Percentiles rank a stretch among this genome's conserved stretches.
These are phyloP conservation scores for Eucalyptus curtisii DNA, from an alignment of 345 rosid species.

Conservation along the genomic window DNA sequence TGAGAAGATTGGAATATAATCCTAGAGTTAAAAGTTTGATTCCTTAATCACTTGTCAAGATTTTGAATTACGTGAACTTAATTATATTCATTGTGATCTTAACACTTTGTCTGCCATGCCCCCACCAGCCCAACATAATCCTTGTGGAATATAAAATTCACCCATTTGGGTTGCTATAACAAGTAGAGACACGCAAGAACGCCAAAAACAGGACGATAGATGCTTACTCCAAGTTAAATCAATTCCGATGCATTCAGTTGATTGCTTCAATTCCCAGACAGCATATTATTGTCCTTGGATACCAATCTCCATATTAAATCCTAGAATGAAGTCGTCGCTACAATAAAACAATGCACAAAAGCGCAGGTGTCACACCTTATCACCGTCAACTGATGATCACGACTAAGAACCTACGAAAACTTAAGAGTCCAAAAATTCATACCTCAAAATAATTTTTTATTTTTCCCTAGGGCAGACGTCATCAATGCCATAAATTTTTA, in stretches of 20 bases:
- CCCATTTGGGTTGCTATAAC: neutral
- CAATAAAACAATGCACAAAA: neutral
- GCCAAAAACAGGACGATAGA: no score
- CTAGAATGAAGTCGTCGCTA: no score
- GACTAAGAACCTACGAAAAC: neutral
- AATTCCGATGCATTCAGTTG: neutral
- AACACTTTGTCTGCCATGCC: neutral
- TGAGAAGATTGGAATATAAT: rapidly evolving
- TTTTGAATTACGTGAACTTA: rapidly evolving
- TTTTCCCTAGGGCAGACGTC: no score
- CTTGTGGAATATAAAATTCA: neutral
- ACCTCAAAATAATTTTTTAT: neutral
- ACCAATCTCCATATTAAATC: neutral
- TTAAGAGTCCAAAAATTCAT: neutral
- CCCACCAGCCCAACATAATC: neutral
- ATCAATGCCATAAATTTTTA: neutral
- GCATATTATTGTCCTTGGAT: neutral
- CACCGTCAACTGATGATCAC: rapidly evolving
- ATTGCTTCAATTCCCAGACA: neutral
- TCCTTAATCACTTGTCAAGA: neutral
- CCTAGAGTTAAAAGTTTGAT: neutral
- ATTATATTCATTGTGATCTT: neutral
- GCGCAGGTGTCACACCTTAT: rapidly evolving
- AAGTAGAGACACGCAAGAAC: rapidly evolving
- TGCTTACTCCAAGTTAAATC: rapidly evolving